Conservation (phyloP, 2,329 filamentous ascomycete species). For the Neofusicoccum laricinum region DNA sequence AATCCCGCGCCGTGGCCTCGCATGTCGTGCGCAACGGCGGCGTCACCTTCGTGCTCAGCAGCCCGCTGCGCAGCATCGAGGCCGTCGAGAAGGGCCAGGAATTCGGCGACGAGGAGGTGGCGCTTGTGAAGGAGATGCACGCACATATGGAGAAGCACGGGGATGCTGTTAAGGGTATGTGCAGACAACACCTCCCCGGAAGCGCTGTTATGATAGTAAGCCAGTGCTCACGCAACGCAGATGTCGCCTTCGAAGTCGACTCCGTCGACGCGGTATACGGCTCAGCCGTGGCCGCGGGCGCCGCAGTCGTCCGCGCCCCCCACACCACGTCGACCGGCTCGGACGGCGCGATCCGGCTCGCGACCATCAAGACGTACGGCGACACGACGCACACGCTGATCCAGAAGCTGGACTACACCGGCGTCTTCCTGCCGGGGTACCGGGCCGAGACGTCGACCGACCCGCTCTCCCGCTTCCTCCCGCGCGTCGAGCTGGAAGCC, state of each 20-base stretch:
- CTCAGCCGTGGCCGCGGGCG: constrained; percentile 66
- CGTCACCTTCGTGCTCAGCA: constrained; percentile 80
- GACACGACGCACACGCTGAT: constrained; percentile 94
- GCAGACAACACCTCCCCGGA: background rate
- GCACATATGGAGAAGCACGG: constrained; percentile 82
- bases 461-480: constrained; percentile 52
- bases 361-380: constrained; percentile 86
- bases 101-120: constrained; percentile 55
- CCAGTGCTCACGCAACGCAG: constrained; percentile 33
- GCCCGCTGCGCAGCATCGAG: constrained; percentile 61
- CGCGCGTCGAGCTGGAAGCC: constrained; percentile 63
- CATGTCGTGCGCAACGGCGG: constrained; percentile 77
- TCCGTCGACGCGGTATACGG: constrained; percentile 76
- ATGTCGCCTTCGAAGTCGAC: constrained; percentile 93
- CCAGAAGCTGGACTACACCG: constrained; percentile 66
- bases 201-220: background rate
- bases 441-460: constrained; percentile 51
- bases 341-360: constrained; percentile 66
- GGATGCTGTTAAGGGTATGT: constrained; percentile 73
- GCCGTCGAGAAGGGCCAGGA: constrained; percentile 22
- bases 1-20: constrained; percentile 74
- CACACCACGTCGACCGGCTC: constrained; percentile 50
- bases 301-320: constrained; percentile 62
- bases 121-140: constrained; percentile 71
- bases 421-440: constrained; percentile 82